These are phyloP conservation scores for Apiotrichum brassicae DNA, from an alignment of 1,284 basidiomycete genomes.

Conservation along the genomic window DNA sequence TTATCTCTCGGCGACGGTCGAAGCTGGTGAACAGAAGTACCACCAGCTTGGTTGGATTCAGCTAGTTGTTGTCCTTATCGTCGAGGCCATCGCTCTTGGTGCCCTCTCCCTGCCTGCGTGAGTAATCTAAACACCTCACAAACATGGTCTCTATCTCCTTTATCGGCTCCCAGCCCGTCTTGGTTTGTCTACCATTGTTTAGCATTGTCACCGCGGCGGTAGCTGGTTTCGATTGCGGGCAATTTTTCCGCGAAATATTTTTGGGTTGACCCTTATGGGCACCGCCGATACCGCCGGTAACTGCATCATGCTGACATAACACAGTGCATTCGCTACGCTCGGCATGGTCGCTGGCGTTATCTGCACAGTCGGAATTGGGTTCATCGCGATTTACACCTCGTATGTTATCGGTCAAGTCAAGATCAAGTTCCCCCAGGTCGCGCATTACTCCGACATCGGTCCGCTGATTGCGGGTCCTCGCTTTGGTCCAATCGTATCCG, in stretches of 20 bases:
- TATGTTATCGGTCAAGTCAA: conserved; percentile 16
- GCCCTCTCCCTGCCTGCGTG: conserved; percentile 13
- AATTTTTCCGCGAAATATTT: no score
- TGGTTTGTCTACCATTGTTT: no score
- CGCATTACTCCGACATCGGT: conserved; percentile 13
- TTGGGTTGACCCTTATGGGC: no score
- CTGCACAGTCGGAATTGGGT: conserved; percentile 10
- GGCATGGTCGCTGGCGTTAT: conserved; percentile 15
- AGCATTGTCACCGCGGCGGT: no score
- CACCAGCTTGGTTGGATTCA: conserved; percentile 17
- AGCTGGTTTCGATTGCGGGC: no score
- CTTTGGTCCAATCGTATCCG: background rate
- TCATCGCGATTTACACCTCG: conserved; percentile 12
- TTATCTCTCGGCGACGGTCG: conserved; percentile 5
- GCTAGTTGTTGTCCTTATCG: conserved; percentile 15
- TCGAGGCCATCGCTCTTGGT: conserved; percentile 14
- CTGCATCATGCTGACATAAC: no score
- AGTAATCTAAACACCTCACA: no score
- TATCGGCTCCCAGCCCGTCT: no score
- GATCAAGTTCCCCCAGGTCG: conserved; percentile 16
- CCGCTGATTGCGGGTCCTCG: conserved; percentile 4
- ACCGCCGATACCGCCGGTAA: no score
- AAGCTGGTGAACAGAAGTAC: conserved; percentile 14
- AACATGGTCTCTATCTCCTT: no score
- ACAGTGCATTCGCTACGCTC: conserved; percentile 13